Evolutionary conservation across 306 rosid species (phyloP).

Genomic region (Lathyrus aphaca): DNA sequence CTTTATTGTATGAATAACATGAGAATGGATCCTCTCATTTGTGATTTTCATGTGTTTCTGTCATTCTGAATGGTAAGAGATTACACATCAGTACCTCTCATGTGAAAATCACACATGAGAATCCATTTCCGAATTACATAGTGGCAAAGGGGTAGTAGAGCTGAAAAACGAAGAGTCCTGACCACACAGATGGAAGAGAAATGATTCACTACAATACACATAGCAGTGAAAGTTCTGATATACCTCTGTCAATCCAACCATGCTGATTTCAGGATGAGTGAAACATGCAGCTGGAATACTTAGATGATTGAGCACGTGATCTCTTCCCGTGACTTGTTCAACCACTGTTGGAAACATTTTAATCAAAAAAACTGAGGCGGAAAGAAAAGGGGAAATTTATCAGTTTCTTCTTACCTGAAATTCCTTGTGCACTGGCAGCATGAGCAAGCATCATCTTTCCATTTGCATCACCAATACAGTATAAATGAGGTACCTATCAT

Average conservation of each 20-base stretch:
- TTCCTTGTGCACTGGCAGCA: slow-evolving; percentile 99
- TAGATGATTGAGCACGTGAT: slow-evolving; percentile 88
- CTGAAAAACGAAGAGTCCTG: slow-evolving; percentile 17
- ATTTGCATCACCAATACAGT: slow-evolving; percentile 95
- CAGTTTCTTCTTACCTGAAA: slow-evolving; percentile 60
- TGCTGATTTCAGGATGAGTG: slow-evolving; percentile 96
- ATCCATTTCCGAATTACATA: slow-evolving; percentile 3
- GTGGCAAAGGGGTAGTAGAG: not conserved
- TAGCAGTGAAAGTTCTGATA: slow-evolving; percentile 22
- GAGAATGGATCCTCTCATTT: not conserved
- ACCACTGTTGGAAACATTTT: slow-evolving; percentile 58
- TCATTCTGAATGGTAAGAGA: too few species aligned
- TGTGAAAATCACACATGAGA: too few species aligned
- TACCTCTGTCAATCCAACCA: slow-evolving; percentile 97
- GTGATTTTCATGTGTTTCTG: too few species aligned
- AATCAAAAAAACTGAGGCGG: slow-evolving; percentile 22
- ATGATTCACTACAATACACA: not conserved
- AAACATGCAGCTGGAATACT: slow-evolving; percentile 97
- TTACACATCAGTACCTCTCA: too few species aligned
- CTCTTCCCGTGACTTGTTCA: slow-evolving; percentile 95
- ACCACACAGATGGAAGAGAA: slow-evolving; percentile 22
- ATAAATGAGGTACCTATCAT: slow-evolving; percentile 80
- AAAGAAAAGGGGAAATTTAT: slow-evolving; percentile 25
- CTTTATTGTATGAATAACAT: slow-evolving; percentile 19
- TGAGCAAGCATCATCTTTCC: slow-evolving; percentile 99